Evolutionary conservation across 768 basidiomycete species (phyloP).

Genomic region (Rhodotorula kratochvilovae): DNA sequence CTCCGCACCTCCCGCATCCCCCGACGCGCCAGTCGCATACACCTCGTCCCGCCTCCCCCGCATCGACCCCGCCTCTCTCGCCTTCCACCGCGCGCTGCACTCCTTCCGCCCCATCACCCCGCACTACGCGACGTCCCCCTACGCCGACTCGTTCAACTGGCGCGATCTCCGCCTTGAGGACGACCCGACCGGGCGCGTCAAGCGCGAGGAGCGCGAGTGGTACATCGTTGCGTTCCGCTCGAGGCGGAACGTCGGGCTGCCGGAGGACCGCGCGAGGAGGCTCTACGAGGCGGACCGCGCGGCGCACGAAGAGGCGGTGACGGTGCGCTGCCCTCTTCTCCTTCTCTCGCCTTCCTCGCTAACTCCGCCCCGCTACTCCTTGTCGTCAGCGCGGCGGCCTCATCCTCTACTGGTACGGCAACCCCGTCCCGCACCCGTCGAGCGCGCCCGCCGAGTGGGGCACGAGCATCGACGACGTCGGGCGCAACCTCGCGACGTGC

Average conservation of each 20-base stretch:
- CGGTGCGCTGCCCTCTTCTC: slow-evolving; percentile 54
- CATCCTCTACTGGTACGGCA: slow-evolving; percentile 71
- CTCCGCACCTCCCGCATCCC: slow-evolving; percentile 3
- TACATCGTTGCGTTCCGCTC: slow-evolving; percentile 88
- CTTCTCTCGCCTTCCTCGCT: neutral
- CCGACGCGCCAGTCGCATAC: slow-evolving; percentile 51
- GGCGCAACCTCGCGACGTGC: slow-evolving; percentile 80
- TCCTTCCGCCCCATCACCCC: slow-evolving; percentile 58
- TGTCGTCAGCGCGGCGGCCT: slow-evolving; percentile 51
- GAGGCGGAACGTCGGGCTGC: slow-evolving; percentile 57
- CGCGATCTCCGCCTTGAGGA: slow-evolving; percentile 56
- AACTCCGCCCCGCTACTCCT: neutral
- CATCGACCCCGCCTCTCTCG: slow-evolving; percentile 78
- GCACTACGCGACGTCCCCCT: slow-evolving; percentile 63
- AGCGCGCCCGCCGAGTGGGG: neutral
- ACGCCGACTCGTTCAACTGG: slow-evolving; percentile 86
- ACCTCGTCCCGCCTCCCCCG: slow-evolving; percentile 74
- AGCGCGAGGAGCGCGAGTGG: slow-evolving; percentile 70
- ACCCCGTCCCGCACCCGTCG: neutral
- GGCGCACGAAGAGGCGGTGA: slow-evolving; percentile 89
- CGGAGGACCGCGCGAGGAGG: slow-evolving; percentile 49
- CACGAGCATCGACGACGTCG: neutral
- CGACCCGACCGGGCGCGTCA: slow-evolving; percentile 46
- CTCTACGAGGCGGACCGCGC: slow-evolving; percentile 79
- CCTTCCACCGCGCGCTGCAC: slow-evolving; percentile 79